Conservation (phyloP, 306 rosid genomes). For the Dicorynia guianensis region DNA sequence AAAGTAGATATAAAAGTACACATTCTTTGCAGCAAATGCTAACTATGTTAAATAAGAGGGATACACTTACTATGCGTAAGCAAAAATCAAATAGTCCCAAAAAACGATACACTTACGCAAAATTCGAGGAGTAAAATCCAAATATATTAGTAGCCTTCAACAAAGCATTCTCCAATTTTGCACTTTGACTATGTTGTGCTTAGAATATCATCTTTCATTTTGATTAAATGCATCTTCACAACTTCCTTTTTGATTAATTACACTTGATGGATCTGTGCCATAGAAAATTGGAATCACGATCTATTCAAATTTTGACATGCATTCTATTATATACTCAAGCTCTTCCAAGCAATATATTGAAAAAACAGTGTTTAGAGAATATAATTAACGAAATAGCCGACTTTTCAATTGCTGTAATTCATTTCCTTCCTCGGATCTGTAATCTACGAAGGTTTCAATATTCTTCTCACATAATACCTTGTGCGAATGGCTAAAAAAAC, state of each 20-base stretch:
- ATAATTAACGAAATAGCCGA: constrained; percentile 1
- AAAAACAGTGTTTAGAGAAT: neutral
- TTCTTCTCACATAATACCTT: neutral
- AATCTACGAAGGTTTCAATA: neutral
- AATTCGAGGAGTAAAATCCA: constrained; percentile 25
- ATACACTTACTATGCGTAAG: no score
- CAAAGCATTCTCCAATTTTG: constrained; percentile 22
- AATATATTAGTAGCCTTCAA: neutral
- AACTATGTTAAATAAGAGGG: no score
- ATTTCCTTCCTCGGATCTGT: neutral
- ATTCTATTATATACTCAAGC: neutral
- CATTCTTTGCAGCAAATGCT: no score
- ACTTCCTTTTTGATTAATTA: constrained; percentile 11
- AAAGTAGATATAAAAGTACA: no score
- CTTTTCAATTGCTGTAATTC: constrained; percentile 5
- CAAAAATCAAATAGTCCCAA: no score
- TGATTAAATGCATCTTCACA: neutral
- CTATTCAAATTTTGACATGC: neutral
- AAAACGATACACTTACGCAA: neutral
- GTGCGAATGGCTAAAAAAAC: neutral
- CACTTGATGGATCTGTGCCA: constrained; percentile 12
- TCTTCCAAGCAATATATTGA: neutral
- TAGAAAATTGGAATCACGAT: constrained; percentile 31
- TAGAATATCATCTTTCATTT: neutral
- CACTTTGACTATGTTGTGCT: neutral